A percentile compares a stretch with the other conserved stretches of the same genome.
These are phyloP conservation scores for Powellomyces hirtus DNA, from an alignment of 192 early-diverging fungal genomes.

Conservation along the genomic window DNA sequence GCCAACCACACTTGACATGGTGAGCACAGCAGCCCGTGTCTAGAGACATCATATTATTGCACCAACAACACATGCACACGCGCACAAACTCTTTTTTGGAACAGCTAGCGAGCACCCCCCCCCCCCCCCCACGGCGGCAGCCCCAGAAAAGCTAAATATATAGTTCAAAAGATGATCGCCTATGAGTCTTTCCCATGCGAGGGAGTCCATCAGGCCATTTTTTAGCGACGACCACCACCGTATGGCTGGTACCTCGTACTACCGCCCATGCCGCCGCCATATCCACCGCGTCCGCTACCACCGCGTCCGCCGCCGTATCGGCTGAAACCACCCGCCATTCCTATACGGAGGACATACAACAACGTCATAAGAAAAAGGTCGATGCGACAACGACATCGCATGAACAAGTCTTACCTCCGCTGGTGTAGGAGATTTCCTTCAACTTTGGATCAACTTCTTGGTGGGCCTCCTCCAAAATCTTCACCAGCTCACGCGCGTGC, in stretches of 20 bases:
- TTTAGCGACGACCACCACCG: conserved; percentile 12
- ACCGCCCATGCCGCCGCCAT: conserved; percentile 49
- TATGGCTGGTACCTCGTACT: conserved; percentile 40
- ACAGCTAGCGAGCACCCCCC: too few species aligned
- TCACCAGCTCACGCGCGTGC: conserved; percentile 45
- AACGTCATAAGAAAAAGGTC: neutral
- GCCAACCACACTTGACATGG: too few species aligned
- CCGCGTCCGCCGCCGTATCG: conserved; percentile 36
- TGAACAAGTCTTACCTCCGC: conserved; percentile 29
- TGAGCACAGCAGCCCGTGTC: too few species aligned
- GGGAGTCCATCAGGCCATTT: too few species aligned
- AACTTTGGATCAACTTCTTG: conserved; percentile 53
- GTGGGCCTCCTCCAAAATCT: conserved; percentile 58
- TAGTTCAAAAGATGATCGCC: too few species aligned
- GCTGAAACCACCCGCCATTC: neutral
- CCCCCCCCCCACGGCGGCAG: too few species aligned
- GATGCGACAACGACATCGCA: neutral
- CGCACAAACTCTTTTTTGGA: too few species aligned
- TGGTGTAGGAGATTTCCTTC: conserved; percentile 38
- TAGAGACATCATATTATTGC: too few species aligned
- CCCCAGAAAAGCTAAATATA: too few species aligned
- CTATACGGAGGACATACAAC: neutral
- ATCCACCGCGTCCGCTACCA: conserved; percentile 45
- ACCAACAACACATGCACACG: too few species aligned
- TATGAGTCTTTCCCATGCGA: too few species aligned